Percentiles rank a stretch among this genome's conserved stretches.
Evolutionary conservation across 2,329 filamentous ascomycete species (phyloP).

Genomic region (Sporothrix brasiliensis): DNA sequence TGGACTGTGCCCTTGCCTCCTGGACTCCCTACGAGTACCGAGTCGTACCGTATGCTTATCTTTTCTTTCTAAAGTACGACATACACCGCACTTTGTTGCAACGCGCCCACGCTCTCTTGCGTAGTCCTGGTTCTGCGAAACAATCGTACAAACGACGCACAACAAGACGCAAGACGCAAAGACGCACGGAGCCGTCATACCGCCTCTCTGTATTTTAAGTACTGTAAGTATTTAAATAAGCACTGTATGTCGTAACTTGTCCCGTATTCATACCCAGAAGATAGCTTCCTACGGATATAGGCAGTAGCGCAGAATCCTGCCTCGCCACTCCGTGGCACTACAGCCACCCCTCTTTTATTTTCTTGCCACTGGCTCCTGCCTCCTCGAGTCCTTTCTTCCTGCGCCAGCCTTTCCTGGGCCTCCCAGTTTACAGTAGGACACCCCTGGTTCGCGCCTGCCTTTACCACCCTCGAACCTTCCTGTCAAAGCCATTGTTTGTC

Average conservation of each 20-base stretch:
- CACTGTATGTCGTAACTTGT: not conserved
- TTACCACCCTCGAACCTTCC: not conserved
- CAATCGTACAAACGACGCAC: not conserved
- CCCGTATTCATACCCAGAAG: not conserved
- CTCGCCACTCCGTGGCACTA: slow-evolving; percentile 25
- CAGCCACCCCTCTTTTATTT: slow-evolving; percentile 7
- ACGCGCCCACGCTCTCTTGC: slow-evolving; percentile 20
- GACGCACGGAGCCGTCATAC: slow-evolving; percentile 14
- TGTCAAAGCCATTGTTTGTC: slow-evolving; percentile 5
- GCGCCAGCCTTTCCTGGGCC: not conserved
- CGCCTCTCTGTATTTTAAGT: not conserved
- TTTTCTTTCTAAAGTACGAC: too few species aligned
- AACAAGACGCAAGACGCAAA: not conserved
- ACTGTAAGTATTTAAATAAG: not conserved
- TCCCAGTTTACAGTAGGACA: not conserved
- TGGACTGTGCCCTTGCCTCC: not conserved
- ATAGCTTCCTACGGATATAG: slow-evolving; percentile 2
- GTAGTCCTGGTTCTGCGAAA: slow-evolving; percentile 2
- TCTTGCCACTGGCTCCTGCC: slow-evolving; percentile 17
- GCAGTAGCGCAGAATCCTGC: slow-evolving; percentile 16
- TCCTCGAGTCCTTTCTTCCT: slow-evolving; percentile 1
- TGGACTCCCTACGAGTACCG: not conserved
- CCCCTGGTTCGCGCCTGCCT: slow-evolving; percentile 7
- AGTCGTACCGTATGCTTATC: not conserved
- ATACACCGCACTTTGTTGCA: not conserved